Percentiles rank a stretch among this genome's conserved stretches.
phyloP scores from a whole-genome alignment of 768 basidiomycete genomes.

The Mycena pura region DNA sequence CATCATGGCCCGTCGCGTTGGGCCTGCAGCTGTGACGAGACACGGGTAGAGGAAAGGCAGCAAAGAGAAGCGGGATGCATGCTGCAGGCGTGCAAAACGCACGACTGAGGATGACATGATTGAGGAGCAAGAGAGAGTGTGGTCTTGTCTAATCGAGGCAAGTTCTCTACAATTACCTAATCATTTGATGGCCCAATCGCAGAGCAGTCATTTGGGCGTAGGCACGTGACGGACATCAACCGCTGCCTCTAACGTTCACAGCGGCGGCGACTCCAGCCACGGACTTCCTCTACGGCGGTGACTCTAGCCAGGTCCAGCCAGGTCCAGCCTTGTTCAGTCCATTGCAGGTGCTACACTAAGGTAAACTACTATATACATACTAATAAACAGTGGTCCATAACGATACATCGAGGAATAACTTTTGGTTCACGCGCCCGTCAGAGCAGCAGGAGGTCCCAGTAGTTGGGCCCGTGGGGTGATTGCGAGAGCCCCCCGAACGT shows the following conservation, averaged over 20 bases:
- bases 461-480: constrained; percentile 33
- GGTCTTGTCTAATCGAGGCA: background rate
- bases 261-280: too few species aligned
- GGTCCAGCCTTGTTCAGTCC: too few species aligned
- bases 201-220: too few species aligned
- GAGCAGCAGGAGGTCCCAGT: constrained; percentile 38
- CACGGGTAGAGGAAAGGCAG: constrained; percentile 41
- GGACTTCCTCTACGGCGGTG: too few species aligned
- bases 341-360: too few species aligned
- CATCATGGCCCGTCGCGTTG: constrained; percentile 69
- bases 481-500: constrained; percentile 38
- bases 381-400: too few species aligned
- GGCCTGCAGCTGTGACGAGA: constrained; percentile 40
- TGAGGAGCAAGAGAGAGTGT: constrained; percentile 14
- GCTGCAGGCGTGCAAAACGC: constrained; percentile 38
- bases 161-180: background rate
- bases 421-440: constrained; percentile 1
- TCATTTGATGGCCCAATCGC: too few species aligned
- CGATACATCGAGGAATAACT: constrained; percentile 16
- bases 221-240: too few species aligned
- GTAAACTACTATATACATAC: too few species aligned
- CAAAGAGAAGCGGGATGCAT: constrained; percentile 39
- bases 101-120: constrained; percentile 38
- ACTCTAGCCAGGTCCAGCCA: too few species aligned
- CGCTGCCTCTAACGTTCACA: too few species aligned